Evolutionary conservation across 2,329 filamentous ascomycete genomes (phyloP).

Genomic region (Dactylellina parvicollis): DNA sequence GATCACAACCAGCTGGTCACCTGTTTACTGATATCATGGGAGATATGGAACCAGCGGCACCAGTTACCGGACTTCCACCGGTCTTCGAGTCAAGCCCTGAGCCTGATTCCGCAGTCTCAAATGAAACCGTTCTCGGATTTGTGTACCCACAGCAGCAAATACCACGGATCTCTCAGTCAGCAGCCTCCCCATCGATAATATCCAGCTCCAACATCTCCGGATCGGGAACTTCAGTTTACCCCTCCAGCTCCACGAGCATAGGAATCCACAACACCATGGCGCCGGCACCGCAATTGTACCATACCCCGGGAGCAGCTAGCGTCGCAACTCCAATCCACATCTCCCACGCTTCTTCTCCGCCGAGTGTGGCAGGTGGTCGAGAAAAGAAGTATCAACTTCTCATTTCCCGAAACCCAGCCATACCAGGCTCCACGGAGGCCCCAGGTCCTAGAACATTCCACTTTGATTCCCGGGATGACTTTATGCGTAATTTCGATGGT

Average conservation of each 20-base stretch:
- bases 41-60: conserved; percentile 32
- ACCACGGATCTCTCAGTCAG: not conserved
- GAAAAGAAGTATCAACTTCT: conserved; percentile 32
- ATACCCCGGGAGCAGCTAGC: conserved; percentile 3
- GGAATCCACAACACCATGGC: conserved; percentile 34
- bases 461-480: conserved; percentile 39
- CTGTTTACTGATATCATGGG: conserved; percentile 37
- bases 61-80: conserved; percentile 12
- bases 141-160: conserved; percentile 13
- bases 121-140: conserved; percentile 5
- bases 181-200: conserved; percentile 10
- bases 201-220: conserved; percentile 28
- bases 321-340: conserved; percentile 12
- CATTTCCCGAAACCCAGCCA: conserved; percentile 37
- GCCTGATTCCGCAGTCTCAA: conserved; percentile 18
- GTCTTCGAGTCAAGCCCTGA: conserved; percentile 40
- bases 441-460: conserved; percentile 27
- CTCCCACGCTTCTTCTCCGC: conserved; percentile 29
- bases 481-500: conserved; percentile 22
- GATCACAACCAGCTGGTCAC: conserved; percentile 11
- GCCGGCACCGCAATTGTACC: conserved; percentile 4
- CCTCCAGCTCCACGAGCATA: conserved; percentile 44
- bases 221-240: conserved; percentile 16
- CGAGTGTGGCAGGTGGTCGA: conserved; percentile 5
- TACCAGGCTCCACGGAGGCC: conserved; percentile 14